A percentile compares a stretch with the other conserved stretches of the same genome.
These are phyloP conservation scores for Vitis labrusca DNA, from an alignment of 164 flowering plant genomes.

Conservation along the genomic window DNA sequence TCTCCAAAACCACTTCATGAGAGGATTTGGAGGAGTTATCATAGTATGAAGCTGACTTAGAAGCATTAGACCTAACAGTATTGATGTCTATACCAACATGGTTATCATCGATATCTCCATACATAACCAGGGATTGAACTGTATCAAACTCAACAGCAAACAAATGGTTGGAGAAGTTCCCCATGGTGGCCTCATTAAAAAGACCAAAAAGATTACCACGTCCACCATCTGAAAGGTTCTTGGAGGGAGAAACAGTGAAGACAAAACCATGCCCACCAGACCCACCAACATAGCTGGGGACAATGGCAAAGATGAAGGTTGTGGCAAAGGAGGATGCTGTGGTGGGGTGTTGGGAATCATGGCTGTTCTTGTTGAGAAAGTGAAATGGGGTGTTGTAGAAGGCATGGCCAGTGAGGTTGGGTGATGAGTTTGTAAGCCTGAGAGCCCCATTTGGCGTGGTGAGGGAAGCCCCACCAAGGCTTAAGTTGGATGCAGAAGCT, in stretches of 20 bases:
- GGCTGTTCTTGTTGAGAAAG: neutral
- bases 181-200: neutral
- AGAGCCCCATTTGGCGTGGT: neutral
- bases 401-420: slow-evolving; percentile 9
- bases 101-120: slow-evolving; percentile 3
- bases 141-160: slow-evolving; percentile 35
- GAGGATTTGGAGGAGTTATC: neutral
- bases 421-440: slow-evolving; percentile 1
- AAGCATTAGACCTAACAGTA: neutral
- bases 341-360: too few species aligned
- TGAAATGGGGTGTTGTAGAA: slow-evolving; percentile 4
- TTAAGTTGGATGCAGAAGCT: neutral
- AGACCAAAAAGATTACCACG: neutral
- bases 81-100: slow-evolving; percentile 13
- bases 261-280: neutral
- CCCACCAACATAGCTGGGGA: neutral
- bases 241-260: too few species aligned
- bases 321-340: neutral
- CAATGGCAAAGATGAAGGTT: slow-evolving; percentile 1
- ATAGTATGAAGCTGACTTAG: slow-evolving; percentile 5
- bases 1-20: neutral
- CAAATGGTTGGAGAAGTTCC: slow-evolving; percentile 16
- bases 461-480: neutral
- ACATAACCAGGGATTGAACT: neutral
- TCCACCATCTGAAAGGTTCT: too few species aligned